Evolutionary conservation across 805 yeast genomes (phyloP).

Genomic region (Kazachstania bromeliacearum): DNA sequence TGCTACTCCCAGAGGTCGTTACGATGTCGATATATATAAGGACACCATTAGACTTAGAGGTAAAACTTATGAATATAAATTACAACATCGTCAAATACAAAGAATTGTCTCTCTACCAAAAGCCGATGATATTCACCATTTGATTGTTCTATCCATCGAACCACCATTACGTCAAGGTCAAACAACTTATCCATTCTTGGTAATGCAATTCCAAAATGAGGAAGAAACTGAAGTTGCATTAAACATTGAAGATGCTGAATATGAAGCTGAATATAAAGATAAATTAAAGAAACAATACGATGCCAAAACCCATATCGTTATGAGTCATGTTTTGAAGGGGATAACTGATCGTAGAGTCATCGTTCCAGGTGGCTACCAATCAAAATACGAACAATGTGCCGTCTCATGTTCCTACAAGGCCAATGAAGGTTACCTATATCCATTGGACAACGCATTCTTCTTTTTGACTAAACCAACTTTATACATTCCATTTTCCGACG

Average conservation of each 20-base stretch:
- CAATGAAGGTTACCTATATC: constrained; percentile 85
- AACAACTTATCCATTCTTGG: constrained; percentile 88
- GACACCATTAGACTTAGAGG: constrained; percentile 86
- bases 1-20: constrained; percentile 97
- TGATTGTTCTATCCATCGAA: constrained; percentile 81
- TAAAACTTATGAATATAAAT: constrained; percentile 93
- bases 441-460: constrained; percentile 83
- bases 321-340: constrained; percentile 83
- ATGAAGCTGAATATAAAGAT: constrained; percentile 62
- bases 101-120: constrained; percentile 87
- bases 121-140: constrained; percentile 86
- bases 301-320: constrained; percentile 75
- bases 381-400: constrained; percentile 73
- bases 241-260: constrained; percentile 76
- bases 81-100: constrained; percentile 83
- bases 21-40: constrained; percentile 89
- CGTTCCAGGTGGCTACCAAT: constrained; percentile 72
- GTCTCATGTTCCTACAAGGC: constrained; percentile 90
- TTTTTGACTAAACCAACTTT: constrained; percentile 93
- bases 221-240: constrained; percentile 88
- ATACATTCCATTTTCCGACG: constrained; percentile 78
- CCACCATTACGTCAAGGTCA: constrained; percentile 98
- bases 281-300: constrained; percentile 68
- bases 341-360: constrained; percentile 78
- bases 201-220: constrained; percentile 78